Base-by-base conservation (phyloP, 1,139 yeast genomes). In the Geotrichum siamense region DNA sequence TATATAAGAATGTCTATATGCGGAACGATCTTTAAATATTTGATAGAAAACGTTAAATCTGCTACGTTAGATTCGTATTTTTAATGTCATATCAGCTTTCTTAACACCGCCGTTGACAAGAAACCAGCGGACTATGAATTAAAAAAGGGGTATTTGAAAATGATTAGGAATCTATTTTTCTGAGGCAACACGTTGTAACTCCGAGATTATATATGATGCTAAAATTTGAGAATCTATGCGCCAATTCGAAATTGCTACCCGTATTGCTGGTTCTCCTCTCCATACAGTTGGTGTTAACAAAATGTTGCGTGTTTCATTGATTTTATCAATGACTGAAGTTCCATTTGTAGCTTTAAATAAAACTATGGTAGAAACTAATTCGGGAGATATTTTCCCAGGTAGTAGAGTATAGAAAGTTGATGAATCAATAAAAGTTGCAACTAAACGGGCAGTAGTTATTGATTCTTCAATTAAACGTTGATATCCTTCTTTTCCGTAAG, bases 231-330 rank as follows among this genome's bases (percentile, higher is more conserved):
- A 49, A 2, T 39, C 38, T 22, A 55, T 33, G n/a, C 47, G 44
- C 59, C 59, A 57, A 41, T 55, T 54, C 34, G 55, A 53, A 6
- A 56, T 55, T 2, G 60, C 60, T n/a, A 56, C 44, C 31, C 61
- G 44, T 6, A 52, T 45, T 1, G 61, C 61, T 4, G 51, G 48
- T 12, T 21, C 20, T 22, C 51, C 50, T 10, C 53, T 39, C 56
- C 58, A 57, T 5, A 27, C 43, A 1, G 58, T 53, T 1, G 56
- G 55, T 3, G 53, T 45, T 3, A 55, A 53, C 37, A 50, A 56
- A 29, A 56, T 49, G 13, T 44, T 43, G 30, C 50, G 34, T 5
- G 48, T 31, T 8, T 30, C 29, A 39, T 52, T 51, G 9, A 38
- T 33, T 8, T 33, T 43, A 12, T 38, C 37, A 5, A 36, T 4